Evolutionary conservation across 371 early-diverging fungal species (phyloP), one percentile per base, ranked within the genome.

Genomic region (Mucor mucedo): DNA sequence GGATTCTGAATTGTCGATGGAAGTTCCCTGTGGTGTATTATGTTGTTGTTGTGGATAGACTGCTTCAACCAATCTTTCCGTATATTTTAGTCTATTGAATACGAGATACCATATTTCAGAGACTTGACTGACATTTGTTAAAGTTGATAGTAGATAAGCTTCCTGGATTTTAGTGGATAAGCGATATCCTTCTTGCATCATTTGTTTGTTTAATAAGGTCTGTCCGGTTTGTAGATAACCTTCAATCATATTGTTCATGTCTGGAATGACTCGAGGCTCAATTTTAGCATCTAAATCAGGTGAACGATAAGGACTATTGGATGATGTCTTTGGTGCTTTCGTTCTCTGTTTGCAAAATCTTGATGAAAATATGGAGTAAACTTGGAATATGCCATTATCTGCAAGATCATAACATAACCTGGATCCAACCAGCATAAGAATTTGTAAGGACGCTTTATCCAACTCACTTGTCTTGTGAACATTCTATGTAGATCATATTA

Each of bases 331-430:
- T 35, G 35, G 8, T 35, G 35, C 4, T 35, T 35, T 35, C 35
- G 35, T 35, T 8, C 35, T 35, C 1, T 42, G 28, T 32, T 42
- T 62, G 65, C 39, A 78, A 40, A 69, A 64, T 28, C 72, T 65
- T 32, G 69, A 73, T 21, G 83, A 82, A 39, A 78, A 62, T 0
- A 56, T 62, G 14, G 60, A 66, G 63, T 86, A 86, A 4, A 76
- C 32, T 47, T 79, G 77, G 27, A 72, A 68, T 4, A 83, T 72
- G 0, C 69, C 65, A 21, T 74, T 62, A 29, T 78, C 79, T 2
- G 84, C 77, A 5, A 84, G 49, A 53, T 84, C 77, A 41, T 84
- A 80, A 55, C 81, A 83, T 14, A 86, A 68, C 7, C 82, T 80
- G 14, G 87, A 83, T 44, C 71, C 71, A 6, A 78, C 62, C n/a